phyloP scores from a whole-genome alignment of 768 basidiomycete genomes.

The Lyophyllum semitale region DNA sequence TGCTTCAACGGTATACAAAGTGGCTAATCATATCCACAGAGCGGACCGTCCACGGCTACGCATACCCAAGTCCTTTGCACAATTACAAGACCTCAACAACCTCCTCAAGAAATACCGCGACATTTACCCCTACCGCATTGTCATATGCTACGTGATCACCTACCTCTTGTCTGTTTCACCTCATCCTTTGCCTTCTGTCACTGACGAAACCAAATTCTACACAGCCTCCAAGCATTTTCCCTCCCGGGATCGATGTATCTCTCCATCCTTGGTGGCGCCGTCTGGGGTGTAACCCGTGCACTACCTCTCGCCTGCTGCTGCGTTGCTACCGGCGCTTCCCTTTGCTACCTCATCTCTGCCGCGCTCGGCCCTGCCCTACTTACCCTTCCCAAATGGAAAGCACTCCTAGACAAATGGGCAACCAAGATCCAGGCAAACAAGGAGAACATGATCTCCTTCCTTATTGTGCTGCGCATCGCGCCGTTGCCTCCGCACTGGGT shows the following conservation, averaged over 20 bases:
- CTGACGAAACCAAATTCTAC: constrained; percentile 1
- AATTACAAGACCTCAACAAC: constrained; percentile 82
- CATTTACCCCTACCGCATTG: constrained; percentile 82
- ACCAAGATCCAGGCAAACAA: constrained; percentile 76
- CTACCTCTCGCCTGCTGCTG: constrained; percentile 90
- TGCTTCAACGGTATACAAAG: constrained; percentile 2
- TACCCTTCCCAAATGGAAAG: constrained; percentile 82
- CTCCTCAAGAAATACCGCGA: constrained; percentile 91
- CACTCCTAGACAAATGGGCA: constrained; percentile 80
- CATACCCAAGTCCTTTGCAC: constrained; percentile 85
- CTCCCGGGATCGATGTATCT: constrained; percentile 98
- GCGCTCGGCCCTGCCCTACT: constrained; percentile 92
- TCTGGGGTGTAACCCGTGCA: constrained; percentile 88
- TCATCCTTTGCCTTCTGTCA: constrained; percentile 1
- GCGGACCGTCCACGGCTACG: constrained; percentile 75
- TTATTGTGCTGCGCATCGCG: constrained; percentile 92
- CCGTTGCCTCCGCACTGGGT: constrained; percentile 98
- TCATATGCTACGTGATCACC: constrained; percentile 84
- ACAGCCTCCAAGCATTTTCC: constrained; percentile 92
- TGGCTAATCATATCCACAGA: constrained; percentile 37
- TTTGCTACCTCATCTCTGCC: constrained; percentile 92
- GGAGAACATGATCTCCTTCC: constrained; percentile 86
- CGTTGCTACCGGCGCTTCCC: constrained; percentile 86
- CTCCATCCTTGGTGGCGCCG: constrained; percentile 93
- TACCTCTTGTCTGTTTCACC: constrained; percentile 82